A percentile compares a stretch with the other conserved stretches of the same genome.
Conservation (phyloP, 208 protist genomes). For the Lotmaria passim region DNA sequence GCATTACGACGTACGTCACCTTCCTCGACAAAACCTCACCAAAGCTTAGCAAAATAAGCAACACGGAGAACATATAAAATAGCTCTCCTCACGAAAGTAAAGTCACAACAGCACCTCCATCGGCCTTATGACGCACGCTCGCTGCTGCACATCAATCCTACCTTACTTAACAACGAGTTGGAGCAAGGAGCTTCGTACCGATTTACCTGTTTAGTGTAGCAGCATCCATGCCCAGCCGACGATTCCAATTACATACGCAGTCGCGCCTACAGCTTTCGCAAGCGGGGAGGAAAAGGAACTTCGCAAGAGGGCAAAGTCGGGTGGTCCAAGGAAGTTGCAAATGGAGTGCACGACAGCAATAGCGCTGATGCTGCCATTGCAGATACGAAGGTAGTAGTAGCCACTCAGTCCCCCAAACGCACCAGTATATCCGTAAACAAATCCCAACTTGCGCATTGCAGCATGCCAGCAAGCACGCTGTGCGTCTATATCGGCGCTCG, state of each 20-base stretch:
- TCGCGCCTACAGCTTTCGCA: slow-evolving; percentile 7
- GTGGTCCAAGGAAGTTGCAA: slow-evolving; percentile 75
- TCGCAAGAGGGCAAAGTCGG: slow-evolving; percentile 32
- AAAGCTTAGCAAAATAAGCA: too few relatives aligned
- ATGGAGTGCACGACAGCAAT: slow-evolving; percentile 50
- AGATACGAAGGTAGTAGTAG: slow-evolving; percentile 54
- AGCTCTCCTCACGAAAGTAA: too few relatives aligned
- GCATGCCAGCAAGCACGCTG: slow-evolving; percentile 31
- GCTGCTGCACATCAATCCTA: too few relatives aligned
- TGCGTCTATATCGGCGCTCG: neutral
- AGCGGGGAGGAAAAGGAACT: neutral
- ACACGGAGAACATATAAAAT: too few relatives aligned
- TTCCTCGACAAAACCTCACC: too few relatives aligned
- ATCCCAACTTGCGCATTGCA: slow-evolving; percentile 13
- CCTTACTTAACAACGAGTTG: too few relatives aligned
- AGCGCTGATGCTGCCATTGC: slow-evolving; percentile 49
- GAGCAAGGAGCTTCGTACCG: too few relatives aligned
- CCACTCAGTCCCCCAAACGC: slow-evolving; percentile 68
- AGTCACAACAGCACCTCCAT: too few relatives aligned
- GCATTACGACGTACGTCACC: too few relatives aligned
- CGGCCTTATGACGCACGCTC: too few relatives aligned
- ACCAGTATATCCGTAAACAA: slow-evolving; percentile 39
- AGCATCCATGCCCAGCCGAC: slow-evolving; percentile 24
- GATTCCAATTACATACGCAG: slow-evolving; percentile 23
- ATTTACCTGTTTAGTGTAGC: neutral